phyloP scores from a whole-genome alignment of 768 basidiomycete genomes.

The Boletus reticuloceps region DNA sequence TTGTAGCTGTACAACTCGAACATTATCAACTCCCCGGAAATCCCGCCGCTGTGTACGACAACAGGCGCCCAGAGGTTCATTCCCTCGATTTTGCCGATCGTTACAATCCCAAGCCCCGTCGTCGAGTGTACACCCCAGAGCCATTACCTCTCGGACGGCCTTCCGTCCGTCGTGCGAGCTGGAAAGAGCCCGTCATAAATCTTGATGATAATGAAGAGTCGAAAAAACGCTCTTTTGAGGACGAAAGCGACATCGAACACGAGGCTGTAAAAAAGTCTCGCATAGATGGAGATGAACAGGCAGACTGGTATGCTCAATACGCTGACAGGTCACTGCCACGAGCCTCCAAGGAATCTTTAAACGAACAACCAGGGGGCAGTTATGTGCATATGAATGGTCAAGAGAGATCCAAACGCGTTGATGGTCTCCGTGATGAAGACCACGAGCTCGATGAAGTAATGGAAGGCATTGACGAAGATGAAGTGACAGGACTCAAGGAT shows the following conservation, averaged over 20 bases:
- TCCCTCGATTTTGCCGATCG: conserved; percentile 35
- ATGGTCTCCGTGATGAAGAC: conserved; percentile 51
- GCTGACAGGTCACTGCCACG: conserved; percentile 30
- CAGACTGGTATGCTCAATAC: conserved; percentile 38
- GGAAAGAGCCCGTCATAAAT: conserved; percentile 29
- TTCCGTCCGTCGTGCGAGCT: conserved; percentile 30
- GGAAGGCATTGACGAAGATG: conserved; percentile 42
- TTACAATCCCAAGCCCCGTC: conserved; percentile 34
- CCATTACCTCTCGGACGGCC: conserved; percentile 14
- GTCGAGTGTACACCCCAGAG: conserved; percentile 6
- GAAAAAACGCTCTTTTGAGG: conserved; percentile 44
- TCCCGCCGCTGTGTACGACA: conserved; percentile 10
- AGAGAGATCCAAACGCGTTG: conserved; percentile 38
- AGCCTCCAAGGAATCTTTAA: conserved; percentile 50
- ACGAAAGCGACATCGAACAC: conserved; percentile 42
- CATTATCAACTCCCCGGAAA: conserved; percentile 20
- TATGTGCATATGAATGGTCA: conserved; percentile 37
- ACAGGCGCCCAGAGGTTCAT: conserved; percentile 16
- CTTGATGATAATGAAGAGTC: conserved; percentile 27
- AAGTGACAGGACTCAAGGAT: conserved; percentile 37
- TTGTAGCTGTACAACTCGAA: conserved; percentile 20
- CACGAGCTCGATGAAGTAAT: conserved; percentile 35
- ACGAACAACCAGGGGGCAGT: conserved; percentile 41
- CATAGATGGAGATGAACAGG: conserved; percentile 50
- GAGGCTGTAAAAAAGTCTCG: conserved; percentile 52